phyloP scores from a whole-genome alignment of 768 basidiomycete genomes.

The Psilocybe sp. region DNA sequence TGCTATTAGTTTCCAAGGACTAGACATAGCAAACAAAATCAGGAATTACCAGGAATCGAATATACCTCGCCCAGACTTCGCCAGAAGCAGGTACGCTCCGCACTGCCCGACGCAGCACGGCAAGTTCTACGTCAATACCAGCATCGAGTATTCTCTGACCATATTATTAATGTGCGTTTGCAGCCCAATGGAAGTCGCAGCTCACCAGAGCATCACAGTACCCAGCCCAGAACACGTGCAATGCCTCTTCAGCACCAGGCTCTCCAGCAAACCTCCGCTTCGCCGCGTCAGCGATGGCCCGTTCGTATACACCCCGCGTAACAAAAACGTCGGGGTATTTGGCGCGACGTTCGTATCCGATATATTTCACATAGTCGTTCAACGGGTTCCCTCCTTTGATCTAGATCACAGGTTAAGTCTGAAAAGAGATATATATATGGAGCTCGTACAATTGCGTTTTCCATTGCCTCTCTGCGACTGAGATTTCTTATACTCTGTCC shows the following conservation, averaged over 20 bases:
- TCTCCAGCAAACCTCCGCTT: conserved; percentile 54
- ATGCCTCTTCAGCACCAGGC: conserved; percentile 49
- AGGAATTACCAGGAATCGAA: conserved; percentile 60
- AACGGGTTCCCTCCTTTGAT: conserved; percentile 42
- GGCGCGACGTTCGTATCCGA: conserved; percentile 58
- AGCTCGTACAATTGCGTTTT: conserved; percentile 50
- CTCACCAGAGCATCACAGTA: conserved; percentile 71
- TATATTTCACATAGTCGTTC: conserved; percentile 60
- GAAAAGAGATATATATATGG: neutral
- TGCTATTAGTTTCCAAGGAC: neutral
- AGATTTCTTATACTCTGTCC: conserved; percentile 57
- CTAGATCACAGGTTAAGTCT: conserved; percentile 19
- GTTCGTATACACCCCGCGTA: conserved; percentile 62
- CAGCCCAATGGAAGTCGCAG: neutral
- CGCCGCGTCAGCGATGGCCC: conserved; percentile 73
- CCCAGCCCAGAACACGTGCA: conserved; percentile 70
- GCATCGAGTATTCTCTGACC: conserved; percentile 45
- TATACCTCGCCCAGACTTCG: conserved; percentile 76
- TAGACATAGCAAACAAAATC: neutral
- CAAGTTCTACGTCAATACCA: conserved; percentile 38
- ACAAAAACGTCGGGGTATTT: conserved; percentile 59
- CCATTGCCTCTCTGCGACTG: conserved; percentile 61
- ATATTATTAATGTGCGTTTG: neutral
- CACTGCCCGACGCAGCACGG: conserved; percentile 52
- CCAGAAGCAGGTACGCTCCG: conserved; percentile 77